phyloP scores from a whole-genome alignment of 345 rosid species.

The Arabidopsis thaliana region DNA sequence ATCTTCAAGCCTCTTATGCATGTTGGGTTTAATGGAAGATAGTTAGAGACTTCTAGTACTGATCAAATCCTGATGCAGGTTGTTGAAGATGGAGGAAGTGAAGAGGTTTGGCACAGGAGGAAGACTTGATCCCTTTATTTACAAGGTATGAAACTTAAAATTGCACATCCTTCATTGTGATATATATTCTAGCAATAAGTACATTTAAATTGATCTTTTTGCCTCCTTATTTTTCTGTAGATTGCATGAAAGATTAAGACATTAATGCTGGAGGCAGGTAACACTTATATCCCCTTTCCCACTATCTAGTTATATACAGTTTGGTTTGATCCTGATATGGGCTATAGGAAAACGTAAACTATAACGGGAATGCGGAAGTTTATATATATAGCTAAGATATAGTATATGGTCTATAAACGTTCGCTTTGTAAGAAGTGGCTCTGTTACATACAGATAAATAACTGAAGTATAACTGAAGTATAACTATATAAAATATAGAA shows the following conservation, averaged over 20 bases:
- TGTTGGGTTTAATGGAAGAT: not conserved
- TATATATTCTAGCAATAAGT: not conserved
- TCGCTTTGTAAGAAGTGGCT: slow-evolving; percentile 6
- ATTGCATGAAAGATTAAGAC: slow-evolving; percentile 35
- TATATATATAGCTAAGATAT: slow-evolving; percentile 28
- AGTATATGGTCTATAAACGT: slow-evolving; percentile 21
- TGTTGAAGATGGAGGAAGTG: slow-evolving; percentile 65
- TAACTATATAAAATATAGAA: slow-evolving; percentile 20
- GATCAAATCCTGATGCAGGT: slow-evolving; percentile 47
- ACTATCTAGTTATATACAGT: slow-evolving; percentile 17
- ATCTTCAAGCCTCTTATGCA: not conserved
- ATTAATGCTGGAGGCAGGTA: slow-evolving; percentile 35
- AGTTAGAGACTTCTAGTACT: not conserved
- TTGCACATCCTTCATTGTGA: not conserved
- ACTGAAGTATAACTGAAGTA: not conserved
- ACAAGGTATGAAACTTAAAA: slow-evolving; percentile 59
- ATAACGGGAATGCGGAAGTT: not conserved
- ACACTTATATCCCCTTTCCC: slow-evolving; percentile 24
- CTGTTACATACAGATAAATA: not conserved
- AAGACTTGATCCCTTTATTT: slow-evolving; percentile 74
- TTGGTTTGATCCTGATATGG: slow-evolving; percentile 17
- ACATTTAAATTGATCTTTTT: slow-evolving; percentile 16
- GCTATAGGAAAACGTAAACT: slow-evolving; percentile 4
- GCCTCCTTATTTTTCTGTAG: slow-evolving; percentile 24
- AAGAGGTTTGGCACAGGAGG: slow-evolving; percentile 87